phyloP scores from a whole-genome alignment of 345 rosid species.

The Eucalyptus tenuipes region DNA sequence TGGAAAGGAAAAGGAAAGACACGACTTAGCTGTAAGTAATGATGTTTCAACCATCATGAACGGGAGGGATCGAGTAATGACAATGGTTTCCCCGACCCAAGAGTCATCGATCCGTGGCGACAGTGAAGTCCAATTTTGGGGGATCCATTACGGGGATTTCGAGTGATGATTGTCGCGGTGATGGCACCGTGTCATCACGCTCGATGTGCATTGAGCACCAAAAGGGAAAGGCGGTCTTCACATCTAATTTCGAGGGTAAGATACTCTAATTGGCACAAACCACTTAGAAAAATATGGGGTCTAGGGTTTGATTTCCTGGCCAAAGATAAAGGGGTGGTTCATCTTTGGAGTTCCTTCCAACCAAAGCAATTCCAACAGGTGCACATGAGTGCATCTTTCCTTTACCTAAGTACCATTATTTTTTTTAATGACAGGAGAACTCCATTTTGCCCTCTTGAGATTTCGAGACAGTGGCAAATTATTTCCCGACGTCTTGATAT shows the following conservation, averaged over 20 bases:
- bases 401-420: neutral
- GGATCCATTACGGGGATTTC: neutral
- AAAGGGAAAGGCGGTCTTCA: neutral
- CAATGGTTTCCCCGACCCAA: neutral
- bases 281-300: neutral
- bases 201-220: neutral
- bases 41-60: neutral
- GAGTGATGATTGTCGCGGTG: neutral
- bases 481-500: neutral
- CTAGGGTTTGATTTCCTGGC: neutral
- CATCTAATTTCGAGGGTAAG: neutral
- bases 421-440: neutral
- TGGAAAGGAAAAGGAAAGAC: neutral
- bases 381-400: neutral
- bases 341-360: neutral
- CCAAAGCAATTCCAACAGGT: neutral
- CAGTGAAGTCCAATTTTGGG: neutral
- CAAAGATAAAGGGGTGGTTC: neutral
- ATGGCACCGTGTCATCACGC: neutral
- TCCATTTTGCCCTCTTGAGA: neutral
- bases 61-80: neutral
- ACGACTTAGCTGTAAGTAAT: neutral
- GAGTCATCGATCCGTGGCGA: neutral
- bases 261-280: neutral
- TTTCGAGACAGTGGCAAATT: neutral